Conservation (phyloP, 2,329 filamentous ascomycete species). For the Fusarium chlamydosporum region DNA sequence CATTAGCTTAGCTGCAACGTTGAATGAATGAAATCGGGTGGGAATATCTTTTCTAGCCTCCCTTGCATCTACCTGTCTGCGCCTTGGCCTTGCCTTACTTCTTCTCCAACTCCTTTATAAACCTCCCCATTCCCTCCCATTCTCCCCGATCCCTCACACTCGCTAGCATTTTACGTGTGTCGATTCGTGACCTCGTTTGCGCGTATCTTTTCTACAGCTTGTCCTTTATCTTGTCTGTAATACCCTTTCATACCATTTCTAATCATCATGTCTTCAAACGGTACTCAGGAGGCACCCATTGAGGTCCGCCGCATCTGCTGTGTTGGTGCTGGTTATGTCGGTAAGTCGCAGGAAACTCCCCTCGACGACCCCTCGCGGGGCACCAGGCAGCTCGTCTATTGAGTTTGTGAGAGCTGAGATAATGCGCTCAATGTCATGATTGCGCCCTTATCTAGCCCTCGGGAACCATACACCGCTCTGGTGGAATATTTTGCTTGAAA, state of each 20-base stretch:
- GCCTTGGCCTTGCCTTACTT: constrained; percentile 10
- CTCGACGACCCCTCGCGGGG: not conserved
- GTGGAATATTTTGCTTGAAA: constrained; percentile 24
- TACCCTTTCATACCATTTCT: constrained; percentile 32
- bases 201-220: constrained; percentile 40
- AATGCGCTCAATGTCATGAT: constrained; percentile 20
- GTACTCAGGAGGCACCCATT: constrained; percentile 49
- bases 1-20: constrained; percentile 43
- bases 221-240: constrained; percentile 31
- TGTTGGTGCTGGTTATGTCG: constrained; percentile 82
- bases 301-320: constrained; percentile 75
- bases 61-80: constrained; percentile 22
- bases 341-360: constrained; percentile 61
- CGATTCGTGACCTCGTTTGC: constrained; percentile 45
- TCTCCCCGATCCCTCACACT: constrained; percentile 33
- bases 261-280: constrained; percentile 52
- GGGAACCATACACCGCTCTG: constrained; percentile 15
- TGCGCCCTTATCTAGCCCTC: constrained; percentile 23
- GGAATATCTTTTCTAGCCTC: constrained; percentile 47
- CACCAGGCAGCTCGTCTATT: constrained; percentile 1
- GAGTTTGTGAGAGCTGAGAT: not conserved
- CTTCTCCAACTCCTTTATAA: constrained; percentile 42
- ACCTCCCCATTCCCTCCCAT: constrained; percentile 31
- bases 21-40: constrained; percentile 32
- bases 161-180: constrained; percentile 46